These are phyloP conservation scores for Chaetomidium leptoderma DNA, from an alignment of 495 filamentous ascomycete species.

Conservation along the genomic window DNA sequence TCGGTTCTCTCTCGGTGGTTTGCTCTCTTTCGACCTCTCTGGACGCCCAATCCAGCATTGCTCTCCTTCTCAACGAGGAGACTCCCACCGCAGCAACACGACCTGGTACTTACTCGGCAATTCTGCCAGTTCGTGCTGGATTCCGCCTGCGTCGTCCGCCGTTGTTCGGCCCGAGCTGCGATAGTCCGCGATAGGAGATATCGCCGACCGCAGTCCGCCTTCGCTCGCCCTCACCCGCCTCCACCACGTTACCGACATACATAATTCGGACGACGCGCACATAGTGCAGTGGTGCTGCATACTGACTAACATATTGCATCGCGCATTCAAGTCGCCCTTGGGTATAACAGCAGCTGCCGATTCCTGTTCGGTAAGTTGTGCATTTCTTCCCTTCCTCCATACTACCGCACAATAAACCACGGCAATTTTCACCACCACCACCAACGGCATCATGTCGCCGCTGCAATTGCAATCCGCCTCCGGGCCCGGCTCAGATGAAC, in stretches of 20 bases:
- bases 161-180: not conserved
- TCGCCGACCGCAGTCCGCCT: too few species aligned
- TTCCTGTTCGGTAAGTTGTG: conserved; percentile 8
- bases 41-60: conserved; percentile 23
- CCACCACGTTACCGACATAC: not conserved
- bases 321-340: not conserved
- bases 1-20: not conserved
- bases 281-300: not conserved
- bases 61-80: not conserved
- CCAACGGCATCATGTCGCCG: not conserved
- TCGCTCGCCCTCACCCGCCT: not conserved
- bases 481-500: not conserved
- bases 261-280: not conserved
- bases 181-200: not conserved
- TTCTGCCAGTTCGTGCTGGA: not conserved
- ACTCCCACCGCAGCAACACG: not conserved
- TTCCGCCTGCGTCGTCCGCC: not conserved
- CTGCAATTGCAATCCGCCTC: not conserved
- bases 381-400: not conserved
- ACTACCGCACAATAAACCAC: not conserved
- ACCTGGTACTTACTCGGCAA: not conserved
- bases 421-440: not conserved
- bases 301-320: not conserved
- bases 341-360: not conserved
- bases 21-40: not conserved